phyloP scores from a whole-genome alignment of 106 monocot species.

The Alisma plantagoaquatica region DNA sequence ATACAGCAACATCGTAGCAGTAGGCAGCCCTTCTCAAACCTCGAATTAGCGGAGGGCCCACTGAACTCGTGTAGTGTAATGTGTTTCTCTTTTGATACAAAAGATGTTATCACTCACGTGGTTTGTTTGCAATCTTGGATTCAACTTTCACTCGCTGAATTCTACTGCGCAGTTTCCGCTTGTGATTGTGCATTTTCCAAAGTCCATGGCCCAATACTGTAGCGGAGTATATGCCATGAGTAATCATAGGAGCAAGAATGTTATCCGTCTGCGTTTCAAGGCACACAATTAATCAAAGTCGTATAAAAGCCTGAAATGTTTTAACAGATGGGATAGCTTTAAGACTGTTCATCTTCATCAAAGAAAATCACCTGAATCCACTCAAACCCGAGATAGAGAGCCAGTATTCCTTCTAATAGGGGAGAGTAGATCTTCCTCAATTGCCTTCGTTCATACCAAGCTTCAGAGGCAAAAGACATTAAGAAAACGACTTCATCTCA shows the following conservation, averaged over 20 bases:
- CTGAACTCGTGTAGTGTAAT: too few relatives aligned
- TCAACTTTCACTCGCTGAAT: conserved; percentile 51
- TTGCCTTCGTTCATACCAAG: conserved; percentile 88
- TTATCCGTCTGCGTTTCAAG: conserved; percentile 96
- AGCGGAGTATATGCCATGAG: conserved; percentile 90
- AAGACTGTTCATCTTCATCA: too few relatives aligned
- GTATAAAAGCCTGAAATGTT: too few relatives aligned
- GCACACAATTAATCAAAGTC: too few relatives aligned
- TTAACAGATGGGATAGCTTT: too few relatives aligned
- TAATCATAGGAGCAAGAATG: conserved; percentile 85
- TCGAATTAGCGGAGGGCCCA: too few relatives aligned
- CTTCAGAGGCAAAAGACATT: conserved; percentile 28
- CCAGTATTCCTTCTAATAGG: conserved; percentile 76
- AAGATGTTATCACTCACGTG: too few relatives aligned
- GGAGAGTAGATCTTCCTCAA: conserved; percentile 99
- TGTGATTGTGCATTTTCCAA: conserved; percentile 85
- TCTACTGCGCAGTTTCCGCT: conserved; percentile 48
- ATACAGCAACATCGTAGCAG: too few relatives aligned
- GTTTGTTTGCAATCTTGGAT: conserved; percentile 9
- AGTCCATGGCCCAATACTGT: conserved; percentile 80
- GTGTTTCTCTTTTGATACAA: too few relatives aligned
- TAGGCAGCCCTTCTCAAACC: too few relatives aligned
- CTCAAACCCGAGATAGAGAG: conserved; percentile 90
- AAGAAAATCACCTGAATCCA: conserved; percentile 96
- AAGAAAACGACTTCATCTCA: too few relatives aligned